Evolutionary conservation across 306 rosid species (phyloP), one percentile per base, ranked within the genome.

Genomic region (Hippophae rhamnoides): DNA sequence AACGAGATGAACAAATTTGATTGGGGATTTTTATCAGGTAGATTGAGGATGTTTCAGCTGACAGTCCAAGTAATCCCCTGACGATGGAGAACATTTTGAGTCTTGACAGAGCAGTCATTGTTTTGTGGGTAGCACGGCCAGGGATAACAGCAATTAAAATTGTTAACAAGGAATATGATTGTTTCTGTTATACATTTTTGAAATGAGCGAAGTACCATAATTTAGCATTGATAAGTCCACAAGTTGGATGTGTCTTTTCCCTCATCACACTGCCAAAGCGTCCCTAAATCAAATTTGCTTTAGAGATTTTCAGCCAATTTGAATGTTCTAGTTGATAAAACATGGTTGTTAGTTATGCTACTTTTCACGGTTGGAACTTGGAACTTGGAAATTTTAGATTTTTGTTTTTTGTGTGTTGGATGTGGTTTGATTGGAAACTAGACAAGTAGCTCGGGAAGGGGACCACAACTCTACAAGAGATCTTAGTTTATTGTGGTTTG

Each of bases 21-120:
- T 45, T 41, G 56, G 68, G 46, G 59, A 47, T 67, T 66, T 54
- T 65, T 59, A 54, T 14, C 72, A 66, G 81, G 69, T 66, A 69
- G 68, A 67, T 52, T 53, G 68, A 66, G 72, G 69, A 64, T 57
- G 51, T 10, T 10, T 9, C 10, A 61, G 66, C 61, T 63, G 58
- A 31, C 44, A 18, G 41, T 25, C 38, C 56, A 25, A 52, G 66
- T 45, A 58, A 23, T 44, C 61, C 46, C 59, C 47, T 45, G 61
- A 59, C 53, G 12, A 57, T 48, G 67, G 47, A 61, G 46, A 48
- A 50, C 58, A 11, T 31, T 31, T 31, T 31, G 38, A 31, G 38
- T 31, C 14, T 8, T 49, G 14, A 13, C 7, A 23, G 53, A 13
- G n/a, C 48, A 41, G 38, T 41, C 6, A 25, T 41, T 42, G 4